These are phyloP conservation scores for Lycium barbarum DNA, from an alignment of 257 asterid species.

Conservation along the genomic window DNA sequence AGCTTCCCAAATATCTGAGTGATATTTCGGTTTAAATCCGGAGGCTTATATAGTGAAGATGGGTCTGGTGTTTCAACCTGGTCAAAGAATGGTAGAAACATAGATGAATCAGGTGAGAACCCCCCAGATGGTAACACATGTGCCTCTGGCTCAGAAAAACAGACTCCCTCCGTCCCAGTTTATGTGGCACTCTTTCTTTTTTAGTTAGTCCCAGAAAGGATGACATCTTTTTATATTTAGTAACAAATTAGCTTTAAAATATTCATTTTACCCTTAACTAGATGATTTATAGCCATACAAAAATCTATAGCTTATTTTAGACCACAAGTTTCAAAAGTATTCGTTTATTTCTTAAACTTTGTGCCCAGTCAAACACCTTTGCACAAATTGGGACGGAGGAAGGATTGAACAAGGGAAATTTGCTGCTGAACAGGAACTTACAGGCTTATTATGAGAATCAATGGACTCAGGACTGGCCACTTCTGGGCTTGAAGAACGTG, in stretches of 20 bases:
- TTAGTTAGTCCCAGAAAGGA: no score
- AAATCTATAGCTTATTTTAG: no score
- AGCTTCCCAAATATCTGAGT: conserved; percentile 89
- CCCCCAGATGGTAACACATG: background rate
- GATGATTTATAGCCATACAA: no score
- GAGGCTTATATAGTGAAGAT: conserved; percentile 77
- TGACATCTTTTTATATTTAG: no score
- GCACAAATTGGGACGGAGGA: no score
- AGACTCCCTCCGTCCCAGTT: background rate
- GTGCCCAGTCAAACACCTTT: no score
- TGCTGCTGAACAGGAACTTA: conserved; percentile 38
- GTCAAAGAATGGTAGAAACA: conserved; percentile 28
- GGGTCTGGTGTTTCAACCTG: conserved; percentile 65
- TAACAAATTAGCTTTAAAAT: no score
- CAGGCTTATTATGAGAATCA: conserved; percentile 51
- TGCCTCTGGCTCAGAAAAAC: background rate
- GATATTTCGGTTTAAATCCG: conserved; percentile 84
- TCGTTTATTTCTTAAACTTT: no score
- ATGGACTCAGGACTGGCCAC: conserved; percentile 43
- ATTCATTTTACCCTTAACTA: no score
- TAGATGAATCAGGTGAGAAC: background rate
- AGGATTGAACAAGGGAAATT: background rate
- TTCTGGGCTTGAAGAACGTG: conserved; percentile 59
- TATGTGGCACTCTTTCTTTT: no score
- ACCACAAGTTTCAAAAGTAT: no score